A percentile compares a stretch with the other conserved stretches of the same genome.
Evolutionary conservation across 129 eudicot species (phyloP).

Genomic region (Helianthus annuus): HanXRQr2.0-SUNRISE NC_035449.2:13877245-13877744

Average conservation of each 20-base stretch:
- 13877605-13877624: neutral
- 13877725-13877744: slow-evolving; percentile 2
- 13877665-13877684: neutral
- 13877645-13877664: neutral
- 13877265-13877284: slow-evolving; percentile 23
- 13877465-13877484: neutral
- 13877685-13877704: slow-evolving; percentile 7
- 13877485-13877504: neutral
- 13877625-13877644: slow-evolving; percentile 2
- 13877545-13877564: neutral
- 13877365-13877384: neutral
- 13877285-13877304: neutral
- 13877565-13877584: neutral
- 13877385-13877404: slow-evolving; percentile 9
- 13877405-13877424: neutral
- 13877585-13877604: no score
- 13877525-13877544: neutral
- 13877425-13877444: slow-evolving; percentile 7
- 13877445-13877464: neutral
- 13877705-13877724: neutral
- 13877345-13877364: slow-evolving; percentile 12
- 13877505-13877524: neutral
- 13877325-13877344: slow-evolving; percentile 10
- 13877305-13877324: neutral
- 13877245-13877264: slow-evolving; percentile 6